phyloP scores from a whole-genome alignment of 2,329 filamentous ascomycete genomes.

The Alternaria postmessia region DNA sequence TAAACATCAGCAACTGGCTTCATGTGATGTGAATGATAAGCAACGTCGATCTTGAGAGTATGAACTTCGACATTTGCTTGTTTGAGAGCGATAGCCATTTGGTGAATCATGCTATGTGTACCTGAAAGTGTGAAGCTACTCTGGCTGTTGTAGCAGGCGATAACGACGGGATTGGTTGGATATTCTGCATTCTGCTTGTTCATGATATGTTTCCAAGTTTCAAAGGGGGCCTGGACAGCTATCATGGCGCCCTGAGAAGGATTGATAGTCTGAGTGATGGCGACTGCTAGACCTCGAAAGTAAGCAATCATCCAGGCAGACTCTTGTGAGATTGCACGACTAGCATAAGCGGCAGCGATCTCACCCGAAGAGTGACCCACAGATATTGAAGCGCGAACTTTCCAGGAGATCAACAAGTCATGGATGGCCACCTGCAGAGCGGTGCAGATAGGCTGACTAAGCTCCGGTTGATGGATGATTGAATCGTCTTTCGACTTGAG shows the following conservation, averaged over 20 bases:
- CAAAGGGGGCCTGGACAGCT: slow-evolving; percentile 27
- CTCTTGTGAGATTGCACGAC: slow-evolving; percentile 17
- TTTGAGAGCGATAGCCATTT: slow-evolving; percentile 41
- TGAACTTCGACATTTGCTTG: slow-evolving; percentile 51
- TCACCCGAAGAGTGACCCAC: slow-evolving; percentile 46
- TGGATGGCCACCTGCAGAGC: slow-evolving; percentile 31
- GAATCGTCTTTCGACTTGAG: slow-evolving; percentile 10
- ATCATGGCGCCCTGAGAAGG: slow-evolving; percentile 35
- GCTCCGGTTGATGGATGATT: slow-evolving; percentile 20
- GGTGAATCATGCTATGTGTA: slow-evolving; percentile 44
- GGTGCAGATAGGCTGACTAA: slow-evolving; percentile 32
- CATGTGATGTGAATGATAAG: slow-evolving; percentile 59
- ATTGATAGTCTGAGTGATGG: slow-evolving; percentile 50
- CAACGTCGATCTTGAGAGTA: slow-evolving; percentile 51
- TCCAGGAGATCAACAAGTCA: slow-evolving; percentile 26
- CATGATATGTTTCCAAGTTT: slow-evolving; percentile 12
- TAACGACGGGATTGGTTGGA: slow-evolving; percentile 10
- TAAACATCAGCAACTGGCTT: slow-evolving; percentile 26
- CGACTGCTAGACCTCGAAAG: slow-evolving; percentile 21
- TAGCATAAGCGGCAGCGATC: slow-evolving; percentile 44
- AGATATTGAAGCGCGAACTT: slow-evolving; percentile 20
- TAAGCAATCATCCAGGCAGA: slow-evolving; percentile 27
- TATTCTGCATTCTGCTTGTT: slow-evolving; percentile 7
- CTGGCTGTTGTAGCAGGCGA: slow-evolving; percentile 49
- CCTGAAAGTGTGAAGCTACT: slow-evolving; percentile 29